Base-by-base conservation (phyloP, 148 eudicot genomes). In the Fallopia convolvulus region DNA sequence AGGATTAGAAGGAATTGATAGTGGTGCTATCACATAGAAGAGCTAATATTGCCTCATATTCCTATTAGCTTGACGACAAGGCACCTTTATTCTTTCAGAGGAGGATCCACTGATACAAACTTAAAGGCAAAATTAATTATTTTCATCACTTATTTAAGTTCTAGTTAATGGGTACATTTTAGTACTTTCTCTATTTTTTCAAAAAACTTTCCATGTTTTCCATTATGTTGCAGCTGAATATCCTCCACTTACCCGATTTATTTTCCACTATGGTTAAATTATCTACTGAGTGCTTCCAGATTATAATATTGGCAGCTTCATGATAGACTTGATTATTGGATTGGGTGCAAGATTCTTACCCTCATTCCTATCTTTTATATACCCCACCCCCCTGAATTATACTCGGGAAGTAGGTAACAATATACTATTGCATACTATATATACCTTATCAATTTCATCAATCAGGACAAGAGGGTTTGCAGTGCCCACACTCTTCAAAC, bases 391-490 rank as follows among this genome's bases (percentile, higher is more conserved):
- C 70, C 10, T 39, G 26, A 61, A 39, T 61, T 32, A n/a, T 36
- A 72, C 20, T 44, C 50, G 17, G 33, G 26, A 39, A 76, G 68
- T 60, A 74, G 63, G 32, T 26, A 68, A 63, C 6, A 30, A 7
- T 32, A 40, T 20, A 20, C 53, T 66, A 74, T 49, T 40, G 18
- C 53, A 77, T 20, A 76, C 50, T 55, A n/a, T 55, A n/a, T 26
- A 82, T 89, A 94, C 99, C 99, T 95, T 95, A 83, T 95, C 99
- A 70, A 95, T 95, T 84, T 95, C 99, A 87, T 95, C 99, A 36
- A 95, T 95, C 77, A 95, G 79, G 72, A 95, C 99, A 81, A 95
- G 99, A 85, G 99, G 99, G 66, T 95, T 95, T 72, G 97, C 93
- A 30, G 99, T 95, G 76, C 93, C 99, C 50, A 95, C 97, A 75